These are phyloP conservation scores for Polyrhizophydium stewartii DNA, from an alignment of 371 early-diverging fungal genomes.

Conservation along the genomic window DNA sequence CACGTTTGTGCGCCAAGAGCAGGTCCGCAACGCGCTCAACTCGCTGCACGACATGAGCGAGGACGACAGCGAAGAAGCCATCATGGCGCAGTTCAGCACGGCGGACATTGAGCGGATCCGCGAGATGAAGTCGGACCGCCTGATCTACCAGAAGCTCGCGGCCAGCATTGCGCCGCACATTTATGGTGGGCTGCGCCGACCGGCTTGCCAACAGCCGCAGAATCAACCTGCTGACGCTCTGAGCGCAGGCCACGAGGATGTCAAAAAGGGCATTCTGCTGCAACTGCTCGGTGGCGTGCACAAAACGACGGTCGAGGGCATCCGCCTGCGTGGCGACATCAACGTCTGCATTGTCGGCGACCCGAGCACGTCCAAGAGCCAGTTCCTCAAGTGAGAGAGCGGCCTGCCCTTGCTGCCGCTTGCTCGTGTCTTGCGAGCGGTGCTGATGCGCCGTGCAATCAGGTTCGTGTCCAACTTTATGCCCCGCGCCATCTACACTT, in stretches of 20 bases:
- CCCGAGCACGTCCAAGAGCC: conserved; percentile 97
- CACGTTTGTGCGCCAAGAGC: conserved; percentile 69
- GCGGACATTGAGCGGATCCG: conserved; percentile 66
- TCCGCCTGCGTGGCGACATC: conserved; percentile 96
- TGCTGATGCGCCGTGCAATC: neutral
- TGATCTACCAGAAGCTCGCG: conserved; percentile 69
- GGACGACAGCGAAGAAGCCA: conserved; percentile 54
- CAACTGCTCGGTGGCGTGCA: conserved; percentile 97
- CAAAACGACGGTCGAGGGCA: conserved; percentile 91
- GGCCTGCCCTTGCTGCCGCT: neutral
- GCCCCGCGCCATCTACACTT: conserved; percentile 95
- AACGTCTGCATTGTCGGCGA: conserved; percentile 99
- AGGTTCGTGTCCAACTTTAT: conserved; percentile 82
- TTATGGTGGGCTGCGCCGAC: conserved; percentile 62
- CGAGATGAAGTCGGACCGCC: conserved; percentile 56
- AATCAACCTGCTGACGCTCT: neutral
- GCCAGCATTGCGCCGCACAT: conserved; percentile 94
- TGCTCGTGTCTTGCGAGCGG: neutral
- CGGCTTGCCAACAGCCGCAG: neutral
- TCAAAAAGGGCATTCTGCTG: conserved; percentile 96
- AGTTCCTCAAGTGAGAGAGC: conserved; percentile 83
- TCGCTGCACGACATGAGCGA: conserved; percentile 50
- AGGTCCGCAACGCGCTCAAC: conserved; percentile 39
- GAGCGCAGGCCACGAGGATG: conserved; percentile 82
- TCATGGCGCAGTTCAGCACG: conserved; percentile 40